A percentile compares a stretch with the other conserved stretches of the same genome.
Conservation (phyloP, 176 grass and related monocot genomes). For the Triticum monococcum region DNA sequence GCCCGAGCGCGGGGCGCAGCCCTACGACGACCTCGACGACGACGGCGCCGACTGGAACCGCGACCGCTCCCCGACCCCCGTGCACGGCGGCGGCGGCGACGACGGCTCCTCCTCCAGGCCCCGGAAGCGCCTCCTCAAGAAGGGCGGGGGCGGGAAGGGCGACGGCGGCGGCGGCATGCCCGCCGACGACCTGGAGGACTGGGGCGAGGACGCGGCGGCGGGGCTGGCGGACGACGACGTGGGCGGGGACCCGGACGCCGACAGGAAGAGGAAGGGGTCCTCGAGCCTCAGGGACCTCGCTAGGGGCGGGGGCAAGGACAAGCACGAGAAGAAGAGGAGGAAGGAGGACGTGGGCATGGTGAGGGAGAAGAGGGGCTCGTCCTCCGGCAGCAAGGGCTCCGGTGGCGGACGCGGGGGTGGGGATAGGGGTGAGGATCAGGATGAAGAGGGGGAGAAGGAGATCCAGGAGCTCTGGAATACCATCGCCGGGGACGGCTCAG, state of each 20-base stretch:
- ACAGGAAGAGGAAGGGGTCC: constrained; percentile 57
- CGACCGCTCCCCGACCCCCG: constrained; percentile 70
- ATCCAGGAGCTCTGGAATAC: constrained; percentile 88
- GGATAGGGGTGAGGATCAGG: constrained; percentile 13
- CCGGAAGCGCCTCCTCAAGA: constrained; percentile 83
- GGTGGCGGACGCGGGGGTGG: constrained; percentile 14
- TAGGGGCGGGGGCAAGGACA: constrained; percentile 42
- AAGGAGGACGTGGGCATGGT: constrained; percentile 46
- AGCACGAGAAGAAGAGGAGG: constrained; percentile 50
- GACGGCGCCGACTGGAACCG: constrained; percentile 47
- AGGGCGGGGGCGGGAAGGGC: constrained; percentile 28
- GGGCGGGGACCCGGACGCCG: constrained; percentile 15
- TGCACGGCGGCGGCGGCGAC: constrained; percentile 45
- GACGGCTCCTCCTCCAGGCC: constrained; percentile 46
- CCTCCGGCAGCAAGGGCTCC: constrained; percentile 32
- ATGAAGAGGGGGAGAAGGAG: constrained; percentile 58
- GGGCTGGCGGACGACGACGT: constrained; percentile 35
- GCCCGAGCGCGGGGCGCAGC: constrained; percentile 16
- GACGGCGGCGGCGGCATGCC: constrained; percentile 7
- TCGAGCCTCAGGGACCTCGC: constrained; percentile 46
- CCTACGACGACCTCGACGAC: constrained; percentile 48
- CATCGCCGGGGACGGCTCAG: constrained; percentile 60
- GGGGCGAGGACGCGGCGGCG: constrained; percentile 26
- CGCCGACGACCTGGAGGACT: constrained; percentile 59
- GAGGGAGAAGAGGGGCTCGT: constrained; percentile 44